Evolutionary conservation across 352 stramenopile species (phyloP).

Genomic region (Phytophthora colocasiae): DNA sequence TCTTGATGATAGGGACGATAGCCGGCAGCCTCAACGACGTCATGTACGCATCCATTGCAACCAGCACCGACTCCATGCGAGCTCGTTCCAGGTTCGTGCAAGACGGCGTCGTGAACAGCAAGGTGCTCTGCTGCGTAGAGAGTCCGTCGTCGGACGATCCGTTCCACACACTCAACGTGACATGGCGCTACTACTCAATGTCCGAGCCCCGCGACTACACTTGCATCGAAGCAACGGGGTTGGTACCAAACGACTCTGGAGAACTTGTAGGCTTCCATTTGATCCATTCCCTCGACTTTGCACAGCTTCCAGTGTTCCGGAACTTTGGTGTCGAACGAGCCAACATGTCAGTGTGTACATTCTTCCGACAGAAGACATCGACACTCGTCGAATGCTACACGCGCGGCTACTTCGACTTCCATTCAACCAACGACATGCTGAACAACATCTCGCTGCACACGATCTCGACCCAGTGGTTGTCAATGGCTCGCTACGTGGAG

Average conservation of each 20-base stretch:
- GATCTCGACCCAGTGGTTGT: slow-evolving; percentile 52
- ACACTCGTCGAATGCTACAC: slow-evolving; percentile 49
- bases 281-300: slow-evolving; percentile 63
- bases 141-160: slow-evolving; percentile 46
- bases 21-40: slow-evolving; percentile 57
- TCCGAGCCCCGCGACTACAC: slow-evolving; percentile 63
- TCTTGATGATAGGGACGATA: slow-evolving; percentile 44
- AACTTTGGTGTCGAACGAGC: slow-evolving; percentile 47
- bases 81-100: slow-evolving; percentile 53
- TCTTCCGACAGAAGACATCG: slow-evolving; percentile 48
- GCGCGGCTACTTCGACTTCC: slow-evolving; percentile 59
- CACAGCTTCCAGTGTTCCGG: slow-evolving; percentile 43
- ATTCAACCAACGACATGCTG: slow-evolving; percentile 46
- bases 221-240: slow-evolving; percentile 59
- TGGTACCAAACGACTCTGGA: slow-evolving; percentile 42
- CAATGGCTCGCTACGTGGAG: slow-evolving; percentile 43
- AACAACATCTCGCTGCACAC: slow-evolving; percentile 56
- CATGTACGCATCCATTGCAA: slow-evolving; percentile 57
- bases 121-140: slow-evolving; percentile 41
- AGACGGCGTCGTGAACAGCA: slow-evolving; percentile 50
- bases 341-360: slow-evolving; percentile 56
- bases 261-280: slow-evolving; percentile 66
- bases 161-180: slow-evolving; percentile 60
- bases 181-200: slow-evolving; percentile 51
- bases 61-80: slow-evolving; percentile 45